A percentile compares a stretch with the other conserved stretches of the same genome.
These are phyloP conservation scores for Annulohypoxylon bovei DNA, from an alignment of 495 filamentous ascomycete species.

Conservation along the genomic window DNA sequence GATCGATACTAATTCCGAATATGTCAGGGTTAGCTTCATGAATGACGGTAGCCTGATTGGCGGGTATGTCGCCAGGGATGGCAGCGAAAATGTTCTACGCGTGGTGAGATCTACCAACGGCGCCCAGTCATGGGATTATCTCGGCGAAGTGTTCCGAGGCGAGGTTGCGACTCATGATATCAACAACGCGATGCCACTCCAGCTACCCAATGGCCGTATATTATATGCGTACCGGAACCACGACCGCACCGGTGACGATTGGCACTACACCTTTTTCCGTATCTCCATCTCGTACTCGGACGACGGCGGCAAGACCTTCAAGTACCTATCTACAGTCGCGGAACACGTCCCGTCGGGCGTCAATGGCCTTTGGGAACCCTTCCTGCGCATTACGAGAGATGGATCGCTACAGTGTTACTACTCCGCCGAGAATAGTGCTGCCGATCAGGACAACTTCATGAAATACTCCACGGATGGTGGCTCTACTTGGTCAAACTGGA, in stretches of 20 bases:
- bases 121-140: conserved; percentile 52
- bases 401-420: conserved; percentile 68
- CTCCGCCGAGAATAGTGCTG: conserved; percentile 61
- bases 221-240: conserved; percentile 71
- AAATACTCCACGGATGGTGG: conserved; percentile 63
- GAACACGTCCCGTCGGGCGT: conserved; percentile 47
- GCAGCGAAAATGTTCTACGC: conserved; percentile 50
- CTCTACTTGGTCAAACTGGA: conserved; percentile 57
- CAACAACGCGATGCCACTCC: conserved; percentile 68
- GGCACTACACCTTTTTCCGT: conserved; percentile 62
- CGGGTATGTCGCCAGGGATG: conserved; percentile 51
- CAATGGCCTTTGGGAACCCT: conserved; percentile 69
- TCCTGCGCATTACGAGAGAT: conserved; percentile 60
- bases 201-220: conserved; percentile 59
- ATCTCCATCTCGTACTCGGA: conserved; percentile 66
- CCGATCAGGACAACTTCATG: conserved; percentile 67
- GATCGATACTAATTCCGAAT: conserved; percentile 55
- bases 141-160: conserved; percentile 48
- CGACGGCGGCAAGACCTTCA: conserved; percentile 60
- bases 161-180: conserved; percentile 58
- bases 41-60: conserved; percentile 55
- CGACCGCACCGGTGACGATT: conserved; percentile 51
- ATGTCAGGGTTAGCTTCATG: conserved; percentile 57
- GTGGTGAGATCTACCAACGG: conserved; percentile 52
- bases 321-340: conserved; percentile 60